Conservation (phyloP, 2,329 filamentous ascomycete genomes). For the Botrytis fabae region DNA sequence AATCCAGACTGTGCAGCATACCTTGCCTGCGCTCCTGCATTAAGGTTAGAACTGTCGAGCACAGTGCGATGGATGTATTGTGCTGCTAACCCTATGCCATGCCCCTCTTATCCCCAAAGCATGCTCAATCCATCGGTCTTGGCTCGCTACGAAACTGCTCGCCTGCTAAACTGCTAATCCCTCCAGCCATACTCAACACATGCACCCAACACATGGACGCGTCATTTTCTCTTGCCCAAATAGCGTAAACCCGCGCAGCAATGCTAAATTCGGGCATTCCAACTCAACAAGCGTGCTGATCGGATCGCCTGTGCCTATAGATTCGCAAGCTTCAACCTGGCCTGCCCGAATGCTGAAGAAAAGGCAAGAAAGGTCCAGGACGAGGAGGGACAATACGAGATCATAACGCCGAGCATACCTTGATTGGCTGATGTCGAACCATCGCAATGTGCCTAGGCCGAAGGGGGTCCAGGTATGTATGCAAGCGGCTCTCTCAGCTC, state of each 20-base stretch:
- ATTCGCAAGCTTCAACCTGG: too few species aligned
- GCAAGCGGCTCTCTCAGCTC: slow-evolving; percentile 10
- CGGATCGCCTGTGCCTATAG: not conserved
- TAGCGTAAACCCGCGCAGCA: not conserved
- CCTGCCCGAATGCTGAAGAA: too few species aligned
- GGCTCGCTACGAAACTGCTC: not conserved
- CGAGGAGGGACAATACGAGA: slow-evolving; percentile 4
- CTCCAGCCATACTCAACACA: too few species aligned
- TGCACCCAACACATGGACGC: slow-evolving; percentile 10
- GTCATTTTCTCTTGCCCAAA: not conserved
- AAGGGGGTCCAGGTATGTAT: not conserved
- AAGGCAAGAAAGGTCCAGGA: not conserved
- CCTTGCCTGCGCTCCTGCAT: not conserved
- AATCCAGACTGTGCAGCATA: too few species aligned
- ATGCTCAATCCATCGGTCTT: not conserved
- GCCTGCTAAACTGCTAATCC: too few species aligned
- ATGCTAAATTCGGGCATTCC: not conserved
- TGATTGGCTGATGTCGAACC: not conserved
- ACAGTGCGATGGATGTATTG: not conserved
- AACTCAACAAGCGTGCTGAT: not conserved
- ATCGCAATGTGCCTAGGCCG: not conserved
- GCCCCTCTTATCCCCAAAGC: not conserved
- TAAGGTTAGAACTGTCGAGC: too few species aligned
- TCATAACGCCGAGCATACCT: not conserved
- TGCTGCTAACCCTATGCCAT: not conserved